Base-by-base conservation (phyloP, 495 filamentous ascomycete species). In the Cairneyella variabilis region DNA sequence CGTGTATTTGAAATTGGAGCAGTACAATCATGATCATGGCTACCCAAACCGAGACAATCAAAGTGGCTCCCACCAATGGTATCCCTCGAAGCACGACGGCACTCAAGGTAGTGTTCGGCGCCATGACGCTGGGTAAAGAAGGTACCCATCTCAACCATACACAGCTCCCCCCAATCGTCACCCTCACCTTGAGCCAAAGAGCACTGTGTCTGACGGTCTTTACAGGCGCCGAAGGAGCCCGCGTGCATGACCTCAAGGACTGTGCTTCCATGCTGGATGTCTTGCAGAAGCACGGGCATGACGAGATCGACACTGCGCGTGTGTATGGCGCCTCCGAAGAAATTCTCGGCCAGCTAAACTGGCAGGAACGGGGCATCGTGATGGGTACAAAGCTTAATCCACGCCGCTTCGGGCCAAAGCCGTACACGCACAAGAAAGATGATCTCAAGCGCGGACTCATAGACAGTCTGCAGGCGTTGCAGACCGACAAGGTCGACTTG, bases 251-350 rank as follows among this genome's bases (percentile, higher is more conserved):
- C 11, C 9, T 22, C n/a, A 12, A 50, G 16, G 51, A 39, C 18
- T 30, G 34, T 7, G 32, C 20, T 26, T 60, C 60, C 42, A 64
- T 69, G 22, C 65, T 83, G 40, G 75, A 80, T 59, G 62, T 69
- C 26, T 82, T 84, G 62, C 77, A 83, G 57, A 43, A 43, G 49
- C 65, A 76, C 53, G 79, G 79, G 17, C 71, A 83, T 64, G 70
- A 71, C 48, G 77, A 82, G 42, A 61, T 84, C 54, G 82, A 84
- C 62, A 83, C 78, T 2, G 77, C 80, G 1, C 74, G 77, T 10
- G 54, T 68, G 3, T 81, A 82, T 49, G 75, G 73, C 14, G 65
- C 68, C 11, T 76, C 74, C 0, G 79, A 82, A 58, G 66, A 74
- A 43, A 63, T 68, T 16, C 73, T 82, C 0, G 75, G 64, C 0